Conservation (phyloP, 805 yeast species). For the Ogataea pilisensis region DNA sequence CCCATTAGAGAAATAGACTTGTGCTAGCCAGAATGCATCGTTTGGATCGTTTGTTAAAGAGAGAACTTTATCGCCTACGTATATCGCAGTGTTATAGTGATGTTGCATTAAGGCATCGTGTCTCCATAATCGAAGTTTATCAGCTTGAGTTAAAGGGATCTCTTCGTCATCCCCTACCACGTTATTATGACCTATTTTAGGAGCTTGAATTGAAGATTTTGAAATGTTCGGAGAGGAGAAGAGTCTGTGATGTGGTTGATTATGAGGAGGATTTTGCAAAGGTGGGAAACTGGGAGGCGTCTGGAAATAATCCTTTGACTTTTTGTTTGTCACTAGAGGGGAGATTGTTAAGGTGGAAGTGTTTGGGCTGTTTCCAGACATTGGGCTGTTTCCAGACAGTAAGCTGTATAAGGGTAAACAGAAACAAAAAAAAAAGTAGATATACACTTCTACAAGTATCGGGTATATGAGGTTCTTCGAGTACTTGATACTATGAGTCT, state of each 20-base stretch:
- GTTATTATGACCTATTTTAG: conserved; percentile 6
- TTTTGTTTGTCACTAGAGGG: conserved; percentile 47
- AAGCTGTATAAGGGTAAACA: background rate
- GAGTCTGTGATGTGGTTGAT: conserved; percentile 15
- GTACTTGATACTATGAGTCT: too few relatives aligned
- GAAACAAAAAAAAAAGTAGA: too few relatives aligned
- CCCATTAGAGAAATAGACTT: conserved; percentile 74
- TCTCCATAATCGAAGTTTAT: conserved; percentile 83
- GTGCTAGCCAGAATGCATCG: conserved; percentile 96
- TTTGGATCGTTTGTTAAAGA: conserved; percentile 81
- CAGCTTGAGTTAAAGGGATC: conserved; percentile 69
- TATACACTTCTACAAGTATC: too few relatives aligned
- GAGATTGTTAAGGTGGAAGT: conserved; percentile 72
- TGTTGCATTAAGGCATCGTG: conserved; percentile 92
- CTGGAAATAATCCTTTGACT: conserved; percentile 30
- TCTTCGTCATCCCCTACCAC: conserved; percentile 24
- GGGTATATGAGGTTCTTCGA: too few relatives aligned
- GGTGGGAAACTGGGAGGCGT: conserved; percentile 31
- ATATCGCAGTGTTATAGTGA: conserved; percentile 84
- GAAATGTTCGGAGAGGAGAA: conserved; percentile 24
- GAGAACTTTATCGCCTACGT: conserved; percentile 85
- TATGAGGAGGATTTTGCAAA: conserved; percentile 17
- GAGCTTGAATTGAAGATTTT: conserved; percentile 11
- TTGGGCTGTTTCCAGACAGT: conserved; percentile 27
- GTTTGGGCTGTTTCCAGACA: conserved; percentile 44